phyloP scores from a whole-genome alignment of 2,329 filamentous ascomycete species.

The Sphaerulina musiva region DNA sequence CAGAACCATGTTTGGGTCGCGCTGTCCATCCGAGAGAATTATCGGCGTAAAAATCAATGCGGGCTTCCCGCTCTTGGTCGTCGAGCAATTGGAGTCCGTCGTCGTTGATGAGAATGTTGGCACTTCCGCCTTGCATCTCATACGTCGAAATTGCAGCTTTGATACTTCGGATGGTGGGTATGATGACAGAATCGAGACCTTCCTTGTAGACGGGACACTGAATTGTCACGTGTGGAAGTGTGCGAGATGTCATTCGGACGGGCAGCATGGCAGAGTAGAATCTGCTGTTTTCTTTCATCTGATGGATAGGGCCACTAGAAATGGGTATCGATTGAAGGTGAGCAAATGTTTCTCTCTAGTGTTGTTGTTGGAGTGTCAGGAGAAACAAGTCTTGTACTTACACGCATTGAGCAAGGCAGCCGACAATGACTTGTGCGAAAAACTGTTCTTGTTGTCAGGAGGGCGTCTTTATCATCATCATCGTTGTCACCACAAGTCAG shows the following conservation, averaged over 20 bases:
- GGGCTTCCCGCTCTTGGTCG: conserved; percentile 40
- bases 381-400: too few species aligned
- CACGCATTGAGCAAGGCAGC: conserved; percentile 67
- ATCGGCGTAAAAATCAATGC: conserved; percentile 46
- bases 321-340: too few species aligned
- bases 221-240: conserved; percentile 63
- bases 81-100: conserved; percentile 64
- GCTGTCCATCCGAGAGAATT: conserved; percentile 48
- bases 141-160: conserved; percentile 73
- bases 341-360: too few species aligned
- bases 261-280: conserved; percentile 72
- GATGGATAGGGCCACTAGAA: conserved; percentile 57
- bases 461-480: neutral
- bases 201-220: conserved; percentile 89
- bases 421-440: conserved; percentile 71
- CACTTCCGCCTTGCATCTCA: conserved; percentile 69
- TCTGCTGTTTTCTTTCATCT: conserved; percentile 66
- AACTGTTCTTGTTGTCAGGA: conserved; percentile 42
- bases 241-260: conserved; percentile 50
- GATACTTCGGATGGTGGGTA: conserved; percentile 68
- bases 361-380: too few species aligned
- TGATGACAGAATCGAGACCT: conserved; percentile 66
- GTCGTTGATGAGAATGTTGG: conserved; percentile 71
- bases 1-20: conserved; percentile 46
- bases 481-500: neutral